Evolutionary conservation across 352 stramenopile genomes (phyloP).

Genomic region (Phytophthora vignae): DNA sequence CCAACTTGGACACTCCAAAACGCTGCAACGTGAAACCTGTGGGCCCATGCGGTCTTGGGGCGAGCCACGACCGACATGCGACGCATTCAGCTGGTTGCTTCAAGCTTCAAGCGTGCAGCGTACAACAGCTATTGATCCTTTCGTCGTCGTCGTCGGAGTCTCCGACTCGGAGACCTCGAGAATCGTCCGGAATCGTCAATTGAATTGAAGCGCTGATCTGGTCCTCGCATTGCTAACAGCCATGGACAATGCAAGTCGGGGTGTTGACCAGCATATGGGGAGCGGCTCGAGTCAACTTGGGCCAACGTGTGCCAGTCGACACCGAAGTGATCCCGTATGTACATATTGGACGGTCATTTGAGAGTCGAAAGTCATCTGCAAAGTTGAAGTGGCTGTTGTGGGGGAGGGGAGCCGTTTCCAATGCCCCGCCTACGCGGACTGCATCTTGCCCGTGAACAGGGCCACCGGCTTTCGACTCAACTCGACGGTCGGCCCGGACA

Average conservation of each 20-base stretch:
- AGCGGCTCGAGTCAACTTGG: slow-evolving; percentile 3
- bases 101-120: background rate
- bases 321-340: no score
- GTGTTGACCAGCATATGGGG: slow-evolving; percentile 1
- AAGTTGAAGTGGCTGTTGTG: background rate
- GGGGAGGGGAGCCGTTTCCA: background rate
- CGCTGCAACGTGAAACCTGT: slow-evolving; percentile 8
- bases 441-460: background rate
- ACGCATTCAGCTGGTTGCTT: background rate
- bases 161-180: background rate
- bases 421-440: background rate
- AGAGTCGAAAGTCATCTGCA: background rate
- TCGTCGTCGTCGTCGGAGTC: background rate
- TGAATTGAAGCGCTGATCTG: background rate
- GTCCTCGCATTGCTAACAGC: background rate
- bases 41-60: slow-evolving; percentile 15
- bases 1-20: no score
- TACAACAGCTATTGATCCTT: background rate
- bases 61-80: background rate
- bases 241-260: slow-evolving; percentile 2
- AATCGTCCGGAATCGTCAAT: slow-evolving; percentile 6
- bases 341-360: background rate
- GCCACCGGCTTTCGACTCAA: slow-evolving; percentile 6
- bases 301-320: background rate
- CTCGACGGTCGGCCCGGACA: slow-evolving; percentile 12